A percentile compares a stretch with the other conserved stretches of the same genome.
These are phyloP conservation scores for Gnaphalium uliginosum DNA, from an alignment of 129 eudicot species.

Conservation along the genomic window DNA sequence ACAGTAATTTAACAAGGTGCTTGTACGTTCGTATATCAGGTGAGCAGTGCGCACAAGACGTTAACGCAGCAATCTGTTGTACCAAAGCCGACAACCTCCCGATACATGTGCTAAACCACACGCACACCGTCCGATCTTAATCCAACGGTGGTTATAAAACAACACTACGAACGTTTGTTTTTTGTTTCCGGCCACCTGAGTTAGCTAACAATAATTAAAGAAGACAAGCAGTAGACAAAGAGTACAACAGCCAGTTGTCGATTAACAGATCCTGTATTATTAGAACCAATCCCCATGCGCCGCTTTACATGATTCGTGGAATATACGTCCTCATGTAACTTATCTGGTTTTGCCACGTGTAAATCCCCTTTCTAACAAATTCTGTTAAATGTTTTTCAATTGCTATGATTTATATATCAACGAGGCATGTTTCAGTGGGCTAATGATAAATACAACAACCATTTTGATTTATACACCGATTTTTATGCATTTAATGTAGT, in stretches of 20 bases:
- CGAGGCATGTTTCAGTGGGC: background rate
- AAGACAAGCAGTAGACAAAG: constrained; percentile 17
- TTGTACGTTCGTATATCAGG: constrained; percentile 26
- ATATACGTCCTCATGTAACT: constrained; percentile 1
- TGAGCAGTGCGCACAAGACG: constrained; percentile 12
- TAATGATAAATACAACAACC: too few relatives aligned
- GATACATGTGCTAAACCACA: constrained; percentile 26
- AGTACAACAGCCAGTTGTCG: constrained; percentile 30
- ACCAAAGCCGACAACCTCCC: constrained; percentile 33
- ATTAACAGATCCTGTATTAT: constrained; percentile 10
- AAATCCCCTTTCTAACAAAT: background rate
- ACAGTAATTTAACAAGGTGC: constrained; percentile 6
- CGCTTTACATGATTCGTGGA: constrained; percentile 17
- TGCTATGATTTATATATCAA: background rate
- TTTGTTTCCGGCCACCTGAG: constrained; percentile 20
- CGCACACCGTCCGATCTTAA: constrained; percentile 25
- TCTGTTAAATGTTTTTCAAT: background rate
- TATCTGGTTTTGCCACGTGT: constrained; percentile 25
- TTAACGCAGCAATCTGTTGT: constrained; percentile 27
- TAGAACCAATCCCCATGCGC: constrained; percentile 15
- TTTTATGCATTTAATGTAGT: too few relatives aligned
- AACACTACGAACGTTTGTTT: background rate
- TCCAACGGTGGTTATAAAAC: constrained; percentile 10
- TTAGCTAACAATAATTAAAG: constrained; percentile 1
- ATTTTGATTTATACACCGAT: too few relatives aligned